Evolutionary conservation across 2,329 filamentous ascomycete species (phyloP).

Genomic region (Fusarium sp.): DNA sequence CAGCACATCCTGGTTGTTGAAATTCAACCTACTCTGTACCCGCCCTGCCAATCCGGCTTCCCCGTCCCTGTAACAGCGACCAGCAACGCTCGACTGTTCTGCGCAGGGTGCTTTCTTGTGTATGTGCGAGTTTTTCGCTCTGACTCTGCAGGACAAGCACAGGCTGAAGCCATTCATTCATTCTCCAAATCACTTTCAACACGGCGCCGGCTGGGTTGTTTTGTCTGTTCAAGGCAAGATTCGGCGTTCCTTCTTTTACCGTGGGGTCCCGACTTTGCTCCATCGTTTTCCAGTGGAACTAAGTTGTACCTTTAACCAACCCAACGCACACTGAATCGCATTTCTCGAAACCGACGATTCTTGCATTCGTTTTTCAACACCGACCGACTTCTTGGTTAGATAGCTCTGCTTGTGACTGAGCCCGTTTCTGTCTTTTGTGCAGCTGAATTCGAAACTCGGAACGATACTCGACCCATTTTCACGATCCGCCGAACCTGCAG

Average conservation of each 20-base stretch:
- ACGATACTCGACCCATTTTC: conserved; percentile 22
- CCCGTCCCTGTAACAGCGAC: conserved; percentile 37
- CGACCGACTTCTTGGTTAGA: conserved; percentile 31
- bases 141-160: conserved; percentile 29
- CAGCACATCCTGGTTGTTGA: conserved; percentile 33
- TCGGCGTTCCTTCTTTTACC: conserved; percentile 42
- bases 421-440: conserved; percentile 23
- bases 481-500: conserved; percentile 23
- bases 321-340: conserved; percentile 27
- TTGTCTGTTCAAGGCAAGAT: conserved; percentile 41
- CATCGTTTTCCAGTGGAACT: conserved; percentile 34
- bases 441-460: conserved; percentile 25
- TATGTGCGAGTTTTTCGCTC: conserved; percentile 45
- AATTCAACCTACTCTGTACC: conserved; percentile 36
- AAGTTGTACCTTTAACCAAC: conserved; percentile 19
- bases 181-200: conserved; percentile 24
- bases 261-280: conserved; percentile 34
- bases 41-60: conserved; percentile 47
- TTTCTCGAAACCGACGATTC: conserved; percentile 30
- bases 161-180: conserved; percentile 29
- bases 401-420: conserved; percentile 31
- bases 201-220: conserved; percentile 44
- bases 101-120: conserved; percentile 42
- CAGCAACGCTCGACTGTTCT: conserved; percentile 13
- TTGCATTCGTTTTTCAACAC: conserved; percentile 35